Base-by-base conservation (phyloP, 2,329 filamentous ascomycete genomes). In the Pseudogymnoascus sp. region DNA sequence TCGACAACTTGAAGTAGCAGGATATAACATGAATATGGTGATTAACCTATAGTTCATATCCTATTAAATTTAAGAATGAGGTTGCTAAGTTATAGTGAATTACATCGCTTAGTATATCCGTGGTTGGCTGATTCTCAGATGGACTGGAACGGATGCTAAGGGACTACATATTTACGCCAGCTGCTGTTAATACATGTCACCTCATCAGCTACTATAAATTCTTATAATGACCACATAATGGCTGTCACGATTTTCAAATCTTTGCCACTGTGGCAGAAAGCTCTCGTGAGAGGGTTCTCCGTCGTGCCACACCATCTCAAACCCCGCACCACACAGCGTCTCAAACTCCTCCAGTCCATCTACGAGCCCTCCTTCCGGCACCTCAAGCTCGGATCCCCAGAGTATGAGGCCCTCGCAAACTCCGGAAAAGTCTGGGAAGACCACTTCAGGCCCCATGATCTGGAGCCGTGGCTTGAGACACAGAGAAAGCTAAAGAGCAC, bases 371-470 rank as follows among this genome's bases (percentile, higher is more conserved):
- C 27, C 27, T 52, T 52, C 9, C 8, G 27, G 3, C 45, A 52
- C 9, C 45, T 52, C 3, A 12, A 3, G 7, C 45, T 27, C 9
- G 61, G 61, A 3, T 65, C 64, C 33, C 27, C 61, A 12, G 66
- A 69, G 42, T 67, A 69, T 36, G 45, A 58, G 3, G 40, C 36
- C 13, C 62, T 69, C 6, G 67, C 63, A 59, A 58, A 42, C 5
- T 70, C 69, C 13, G 66, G 68, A 25, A 65, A 48, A 31, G 59
- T 67, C 18, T 69, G 67, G 67, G 67, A 70, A 61, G 63, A 68
- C 27, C 64, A 65, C 45, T 67, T 66, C 59, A 60, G 62, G 21
- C 69, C 67, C 52, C 48, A 36, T 31, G 61, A 67, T 15, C 25
- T 63, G 27, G 62, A 45, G 37, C 60, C 62, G 33, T 63, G 61